phyloP scores from a whole-genome alignment of 1,284 basidiomycete genomes.

The Butyriboletus appendiculatus region DNA sequence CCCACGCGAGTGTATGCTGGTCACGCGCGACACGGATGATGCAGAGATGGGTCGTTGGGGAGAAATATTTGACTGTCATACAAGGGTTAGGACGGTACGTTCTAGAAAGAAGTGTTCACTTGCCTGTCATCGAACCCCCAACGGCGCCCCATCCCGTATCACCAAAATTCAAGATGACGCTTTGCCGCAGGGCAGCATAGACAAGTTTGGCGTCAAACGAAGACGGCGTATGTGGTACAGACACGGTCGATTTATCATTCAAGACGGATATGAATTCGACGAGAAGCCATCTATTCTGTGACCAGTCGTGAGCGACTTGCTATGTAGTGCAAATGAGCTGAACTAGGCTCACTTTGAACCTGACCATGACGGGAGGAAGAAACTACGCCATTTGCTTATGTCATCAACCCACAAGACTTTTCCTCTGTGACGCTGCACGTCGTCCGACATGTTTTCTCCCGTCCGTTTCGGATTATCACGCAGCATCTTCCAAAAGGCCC shows the following conservation, averaged over 20 bases:
- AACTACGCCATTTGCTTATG: constrained; percentile 14
- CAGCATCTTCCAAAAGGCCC: neutral
- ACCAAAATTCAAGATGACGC: constrained; percentile 72
- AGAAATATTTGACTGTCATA: constrained; percentile 75
- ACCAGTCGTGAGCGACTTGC: neutral
- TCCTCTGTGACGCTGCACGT: neutral
- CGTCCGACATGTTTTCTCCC: constrained; percentile 16
- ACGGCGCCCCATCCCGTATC: constrained; percentile 81
- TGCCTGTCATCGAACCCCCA: constrained; percentile 65
- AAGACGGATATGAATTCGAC: constrained; percentile 60
- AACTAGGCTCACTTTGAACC: constrained; percentile 26
- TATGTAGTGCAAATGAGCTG: neutral
- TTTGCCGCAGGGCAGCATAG: constrained; percentile 66
- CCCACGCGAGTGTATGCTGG: constrained; percentile 74
- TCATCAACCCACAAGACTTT: constrained; percentile 7
- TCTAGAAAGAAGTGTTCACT: constrained; percentile 11
- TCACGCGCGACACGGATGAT: constrained; percentile 80
- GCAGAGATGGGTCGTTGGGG: constrained; percentile 72
- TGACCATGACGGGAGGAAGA: neutral
- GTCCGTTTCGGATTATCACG: constrained; percentile 4
- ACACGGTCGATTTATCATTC: neutral
- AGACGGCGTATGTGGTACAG: neutral
- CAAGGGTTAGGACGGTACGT: neutral
- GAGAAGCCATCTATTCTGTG: constrained; percentile 76
- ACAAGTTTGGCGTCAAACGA: constrained; percentile 59